Base-by-base conservation (phyloP, 441 rosid species). In the Jatropha podagrica region DNA sequence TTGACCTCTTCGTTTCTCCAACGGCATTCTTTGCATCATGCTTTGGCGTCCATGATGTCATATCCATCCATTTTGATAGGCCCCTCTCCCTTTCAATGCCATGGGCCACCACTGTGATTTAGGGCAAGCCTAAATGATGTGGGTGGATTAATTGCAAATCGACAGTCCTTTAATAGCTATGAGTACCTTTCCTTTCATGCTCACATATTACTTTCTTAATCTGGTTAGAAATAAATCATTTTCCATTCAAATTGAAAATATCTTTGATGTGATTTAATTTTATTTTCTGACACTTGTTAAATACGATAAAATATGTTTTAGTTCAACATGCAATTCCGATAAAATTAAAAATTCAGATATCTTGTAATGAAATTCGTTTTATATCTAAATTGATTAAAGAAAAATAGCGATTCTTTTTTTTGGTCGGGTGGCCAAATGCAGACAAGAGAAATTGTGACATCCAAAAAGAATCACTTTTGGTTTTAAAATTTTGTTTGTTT, bases 1-100 rank as follows among this genome's bases (percentile, higher is more conserved):
- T 20, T 2, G 11, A 55, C 60, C 1, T 15, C 2, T 59, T 32
- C 32, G 32, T 2, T 56, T 17, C 46, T 32, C 78, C 42, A 69
- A 59, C 71, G 76, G 69, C 68, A 69, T 65, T 48, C 54, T 0
- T 51, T 41, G 72, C 83, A 80, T 78, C 88, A 85, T 83, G 86
- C 88, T 85, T 59, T 18, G 26, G 69, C 66, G 26, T 20, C 41
- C 5, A 66, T 81, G 85, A 81, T 81, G 89, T 78, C 84, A 83
- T 72, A 12, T 17, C 7, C 8, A 12, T 17, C 7, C 8, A 27
- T 5, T 54, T 48, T 49, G 2, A 27, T 40, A 41, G 56, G 38
- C 62, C 76, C 55, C 51, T 20, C 60, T 4, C 14, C 27, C 26
- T 8, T 17, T 52, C 41, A 26, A 48, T 0, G 3, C n/a, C 9